Conservation (phyloP, 2,329 filamentous ascomycete species). For the Talaromyces funiculosus region DNA sequence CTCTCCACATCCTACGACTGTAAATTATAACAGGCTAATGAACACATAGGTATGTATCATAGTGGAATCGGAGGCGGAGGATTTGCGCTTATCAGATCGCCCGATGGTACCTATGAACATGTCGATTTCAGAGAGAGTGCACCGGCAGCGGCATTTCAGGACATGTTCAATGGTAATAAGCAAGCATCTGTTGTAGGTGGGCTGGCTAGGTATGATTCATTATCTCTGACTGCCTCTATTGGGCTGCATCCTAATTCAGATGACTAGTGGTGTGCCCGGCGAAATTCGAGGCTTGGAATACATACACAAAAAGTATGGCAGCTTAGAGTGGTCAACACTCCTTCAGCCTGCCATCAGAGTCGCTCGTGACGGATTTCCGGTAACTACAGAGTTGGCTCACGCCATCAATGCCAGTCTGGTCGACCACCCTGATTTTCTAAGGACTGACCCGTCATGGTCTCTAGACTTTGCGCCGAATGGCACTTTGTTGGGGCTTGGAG, state of each 20-base stretch:
- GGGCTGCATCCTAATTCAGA: background rate
- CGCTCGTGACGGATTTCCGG: conserved; percentile 66
- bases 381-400: conserved; percentile 66
- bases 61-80: conserved; percentile 82
- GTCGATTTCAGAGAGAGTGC: conserved; percentile 89
- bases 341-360: conserved; percentile 68
- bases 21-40: background rate
- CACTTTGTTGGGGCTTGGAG: conserved; percentile 63
- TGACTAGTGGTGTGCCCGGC: conserved; percentile 48
- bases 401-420: conserved; percentile 60
- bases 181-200: conserved; percentile 65
- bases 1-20: background rate
- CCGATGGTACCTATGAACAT: conserved; percentile 71
- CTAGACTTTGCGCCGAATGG: conserved; percentile 85
- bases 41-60: conserved; percentile 60
- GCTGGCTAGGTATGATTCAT: conserved; percentile 50
- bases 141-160: conserved; percentile 69
- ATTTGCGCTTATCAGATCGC: conserved; percentile 73
- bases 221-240: background rate
- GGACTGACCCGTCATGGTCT: conserved; percentile 72
- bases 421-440: conserved; percentile 59
- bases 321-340: conserved; percentile 64
- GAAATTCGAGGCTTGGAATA: conserved; percentile 71
- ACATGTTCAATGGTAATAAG: conserved; percentile 76
- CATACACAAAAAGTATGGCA: conserved; percentile 59